Base-by-base conservation (phyloP, 371 early-diverging fungal genomes). In the Rhizopus sp. region DNA sequence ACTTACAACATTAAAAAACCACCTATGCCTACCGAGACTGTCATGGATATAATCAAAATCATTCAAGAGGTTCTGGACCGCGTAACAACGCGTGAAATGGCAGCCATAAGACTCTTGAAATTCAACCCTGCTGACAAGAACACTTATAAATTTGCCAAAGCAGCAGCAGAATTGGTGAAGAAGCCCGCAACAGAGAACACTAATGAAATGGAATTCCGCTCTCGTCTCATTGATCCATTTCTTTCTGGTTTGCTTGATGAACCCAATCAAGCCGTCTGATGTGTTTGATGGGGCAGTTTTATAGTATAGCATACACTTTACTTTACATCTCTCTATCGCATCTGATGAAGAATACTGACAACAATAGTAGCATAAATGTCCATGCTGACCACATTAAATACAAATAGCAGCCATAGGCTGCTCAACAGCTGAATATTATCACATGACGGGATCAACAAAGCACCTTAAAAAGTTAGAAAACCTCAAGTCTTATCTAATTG, bases 151-250 rank as follows among this genome's bases (percentile, higher is more conserved):
- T 52, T 50, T 59, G 16, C 41, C 40, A 52, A 50, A 46, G 45
- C 51, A 29, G 44, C 52, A 32, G 59, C 53, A 42, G 50, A 31
- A 32, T 59, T 59, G 49, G 45, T 54, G 32, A 54, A 54, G 53
- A n/a, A n/a, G 30, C 48, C 48, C 17, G 46, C 47, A 48, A 16
- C 56, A 55, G 48, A 55, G 56, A 29, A 39, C 56, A 37, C 48
- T 30, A 55, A 55, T 48, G 38, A 48, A 47, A 48, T 55, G 48
- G 48, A 55, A 48, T 29, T 47, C 23, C 38, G 47, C 56, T 55
- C 56, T 55, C 55, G 45, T 54, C 44, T 52, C 29, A 12, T 52
- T 52, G 39, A 52, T 53, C 30, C 15, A 13, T 38, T 38, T 55
- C 46, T 45, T 46, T 33, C 23, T 55, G 46, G 35, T 37, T 37